Conservation (phyloP, 257 asterid genomes). For the Solanum medicagineum region DNA sequence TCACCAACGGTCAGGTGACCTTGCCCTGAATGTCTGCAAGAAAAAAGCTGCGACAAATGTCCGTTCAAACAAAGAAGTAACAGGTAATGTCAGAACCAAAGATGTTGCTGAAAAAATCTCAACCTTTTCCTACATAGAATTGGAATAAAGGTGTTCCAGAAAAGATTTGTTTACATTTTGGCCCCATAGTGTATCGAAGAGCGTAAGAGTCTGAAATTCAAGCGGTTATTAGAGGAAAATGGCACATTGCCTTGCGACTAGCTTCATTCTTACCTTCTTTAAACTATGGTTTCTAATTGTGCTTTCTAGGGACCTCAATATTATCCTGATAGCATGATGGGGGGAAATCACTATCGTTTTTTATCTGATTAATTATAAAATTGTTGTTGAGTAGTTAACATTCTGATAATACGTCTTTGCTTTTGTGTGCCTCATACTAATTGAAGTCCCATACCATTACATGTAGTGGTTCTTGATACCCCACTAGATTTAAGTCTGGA, state of each 20-base stretch:
- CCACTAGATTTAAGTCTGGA: constrained; percentile 81
- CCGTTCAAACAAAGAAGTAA: constrained; percentile 81
- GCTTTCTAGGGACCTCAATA: neutral
- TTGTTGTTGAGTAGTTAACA: neutral
- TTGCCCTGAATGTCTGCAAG: constrained; percentile 90
- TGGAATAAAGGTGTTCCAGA: neutral
- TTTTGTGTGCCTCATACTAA: neutral
- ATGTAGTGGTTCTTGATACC: constrained; percentile 78
- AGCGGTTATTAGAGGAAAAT: neutral
- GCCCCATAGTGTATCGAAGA: neutral
- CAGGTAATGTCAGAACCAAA: constrained; percentile 36
- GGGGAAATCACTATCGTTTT: neutral
- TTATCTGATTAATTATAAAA: neutral
- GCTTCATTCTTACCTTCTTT: neutral
- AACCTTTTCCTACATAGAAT: neutral
- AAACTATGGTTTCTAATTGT: neutral
- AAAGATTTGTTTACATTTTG: neutral
- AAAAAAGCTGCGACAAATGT: constrained; percentile 92
- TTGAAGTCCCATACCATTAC: constrained; percentile 2
- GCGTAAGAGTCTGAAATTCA: neutral
- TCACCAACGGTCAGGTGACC: constrained; percentile 96
- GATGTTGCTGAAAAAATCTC: neutral
- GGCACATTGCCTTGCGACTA: neutral
- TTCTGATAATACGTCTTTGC: neutral
- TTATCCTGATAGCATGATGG: neutral